Evolutionary conservation across 306 rosid species (phyloP).

Genomic region (Vigna reflexopilosa): DNA sequence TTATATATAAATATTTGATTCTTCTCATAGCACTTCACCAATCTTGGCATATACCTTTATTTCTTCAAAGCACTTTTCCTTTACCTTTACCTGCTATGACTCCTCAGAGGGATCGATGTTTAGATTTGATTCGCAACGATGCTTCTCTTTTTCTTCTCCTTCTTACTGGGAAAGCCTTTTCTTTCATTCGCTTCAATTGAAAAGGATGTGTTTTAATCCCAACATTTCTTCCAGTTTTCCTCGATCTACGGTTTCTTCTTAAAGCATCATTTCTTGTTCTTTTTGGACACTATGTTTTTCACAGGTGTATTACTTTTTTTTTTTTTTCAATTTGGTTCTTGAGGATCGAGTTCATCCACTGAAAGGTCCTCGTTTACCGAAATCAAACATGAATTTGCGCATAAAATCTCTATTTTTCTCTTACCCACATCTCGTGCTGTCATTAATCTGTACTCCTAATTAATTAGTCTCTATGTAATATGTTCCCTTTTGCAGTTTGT

Average conservation of each 20-base stretch:
- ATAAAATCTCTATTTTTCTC: constrained; percentile 3
- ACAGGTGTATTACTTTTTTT: constrained; percentile 6
- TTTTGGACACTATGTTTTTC: neutral
- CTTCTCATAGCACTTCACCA: neutral
- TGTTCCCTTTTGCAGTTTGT: constrained; percentile 19
- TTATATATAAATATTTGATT: constrained; percentile 13
- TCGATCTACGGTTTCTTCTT: constrained; percentile 24
- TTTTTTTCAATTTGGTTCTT: constrained; percentile 30
- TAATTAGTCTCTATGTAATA: neutral
- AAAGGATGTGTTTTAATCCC: neutral
- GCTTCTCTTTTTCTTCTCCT: neutral
- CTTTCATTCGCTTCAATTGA: neutral
- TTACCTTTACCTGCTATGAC: neutral
- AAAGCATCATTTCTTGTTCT: neutral
- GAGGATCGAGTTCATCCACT: constrained; percentile 39
- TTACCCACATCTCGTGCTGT: neutral
- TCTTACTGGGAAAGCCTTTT: neutral
- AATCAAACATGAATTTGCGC: neutral
- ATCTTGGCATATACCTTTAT: neutral
- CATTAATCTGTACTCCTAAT: neutral
- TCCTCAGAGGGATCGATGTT: neutral
- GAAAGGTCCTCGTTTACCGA: neutral
- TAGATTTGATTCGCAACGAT: neutral
- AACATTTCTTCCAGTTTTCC: neutral
- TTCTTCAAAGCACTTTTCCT: neutral